Percentiles rank a stretch among this genome's conserved stretches.
These are phyloP conservation scores for Penstemon davidsonii DNA, from an alignment of 257 asterid species.

Conservation along the genomic window DNA sequence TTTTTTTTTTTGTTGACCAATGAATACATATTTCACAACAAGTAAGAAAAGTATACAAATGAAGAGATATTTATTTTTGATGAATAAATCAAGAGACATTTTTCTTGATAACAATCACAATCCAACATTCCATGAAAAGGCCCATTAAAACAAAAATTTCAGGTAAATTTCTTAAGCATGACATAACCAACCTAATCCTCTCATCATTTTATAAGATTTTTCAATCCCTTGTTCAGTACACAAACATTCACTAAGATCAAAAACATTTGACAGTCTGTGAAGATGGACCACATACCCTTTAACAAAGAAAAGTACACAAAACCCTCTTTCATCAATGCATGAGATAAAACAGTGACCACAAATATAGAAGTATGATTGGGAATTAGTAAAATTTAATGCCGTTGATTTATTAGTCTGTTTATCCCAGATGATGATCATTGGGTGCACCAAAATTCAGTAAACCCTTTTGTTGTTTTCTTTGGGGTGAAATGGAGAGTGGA, in stretches of 20 bases:
- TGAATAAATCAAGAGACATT: too few species aligned
- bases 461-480: slow-evolving; percentile 38
- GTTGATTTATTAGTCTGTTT: slow-evolving; percentile 48
- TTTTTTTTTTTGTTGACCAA: neutral
- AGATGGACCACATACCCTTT: slow-evolving; percentile 61
- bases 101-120: slow-evolving; percentile 25
- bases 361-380: slow-evolving; percentile 39
- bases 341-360: slow-evolving; percentile 51
- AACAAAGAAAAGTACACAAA: slow-evolving; percentile 21
- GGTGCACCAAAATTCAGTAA: slow-evolving; percentile 42
- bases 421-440: slow-evolving; percentile 47
- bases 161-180: slow-evolving; percentile 37
- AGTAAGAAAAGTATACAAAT: slow-evolving; percentile 21
- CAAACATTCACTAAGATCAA: slow-evolving; percentile 56
- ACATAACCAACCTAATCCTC: slow-evolving; percentile 44
- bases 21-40: neutral
- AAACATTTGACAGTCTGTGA: slow-evolving; percentile 88
- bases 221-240: slow-evolving; percentile 31
- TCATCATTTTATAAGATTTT: slow-evolving; percentile 28
- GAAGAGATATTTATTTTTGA: slow-evolving; percentile 22
- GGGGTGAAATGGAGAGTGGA: slow-evolving; percentile 42
- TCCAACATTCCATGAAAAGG: slow-evolving; percentile 51
- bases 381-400: slow-evolving; percentile 22
- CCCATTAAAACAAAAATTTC: slow-evolving; percentile 31
- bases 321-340: slow-evolving; percentile 45